phyloP scores from a whole-genome alignment of 768 basidiomycete genomes.

The Basidioascus undulatus region DNA sequence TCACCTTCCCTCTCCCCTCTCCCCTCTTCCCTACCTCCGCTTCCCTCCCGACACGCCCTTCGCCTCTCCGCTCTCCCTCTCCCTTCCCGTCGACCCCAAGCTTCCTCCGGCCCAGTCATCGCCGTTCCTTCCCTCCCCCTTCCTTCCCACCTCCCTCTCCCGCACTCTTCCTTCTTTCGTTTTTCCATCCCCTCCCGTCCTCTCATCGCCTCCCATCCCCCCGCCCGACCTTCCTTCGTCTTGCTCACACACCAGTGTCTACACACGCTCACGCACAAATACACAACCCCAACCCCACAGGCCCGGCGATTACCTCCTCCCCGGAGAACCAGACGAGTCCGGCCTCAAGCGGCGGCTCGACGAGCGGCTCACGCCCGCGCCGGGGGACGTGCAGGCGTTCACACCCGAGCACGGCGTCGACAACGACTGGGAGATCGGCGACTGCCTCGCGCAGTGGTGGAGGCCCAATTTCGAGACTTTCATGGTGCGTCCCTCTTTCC shows the following conservation, averaged over 20 bases:
- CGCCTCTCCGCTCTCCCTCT: too few relatives aligned
- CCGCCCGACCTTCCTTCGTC: too few relatives aligned
- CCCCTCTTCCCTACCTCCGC: too few relatives aligned
- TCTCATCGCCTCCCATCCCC: background rate
- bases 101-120: too few relatives aligned
- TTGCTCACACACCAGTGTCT: too few relatives aligned
- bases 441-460: conserved; percentile 97
- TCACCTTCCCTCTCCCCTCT: background rate
- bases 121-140: too few relatives aligned
- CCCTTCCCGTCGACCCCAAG: too few relatives aligned
- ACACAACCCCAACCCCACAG: too few relatives aligned
- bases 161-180: background rate
- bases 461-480: conserved; percentile 96
- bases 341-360: conserved; percentile 76
- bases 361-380: conserved; percentile 60
- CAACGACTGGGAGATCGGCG: conserved; percentile 88
- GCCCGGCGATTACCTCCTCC: conserved; percentile 95
- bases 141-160: background rate
- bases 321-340: conserved; percentile 75
- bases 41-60: too few relatives aligned
- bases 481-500: conserved; percentile 38
- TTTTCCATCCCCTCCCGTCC: background rate
- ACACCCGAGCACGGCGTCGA: conserved; percentile 53
- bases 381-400: conserved; percentile 20
- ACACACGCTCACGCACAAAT: too few relatives aligned